A percentile compares a stretch with the other conserved stretches of the same genome.
Conservation (phyloP, 106 monocot genomes). For the Alisma plantagoaquatica region DNA sequence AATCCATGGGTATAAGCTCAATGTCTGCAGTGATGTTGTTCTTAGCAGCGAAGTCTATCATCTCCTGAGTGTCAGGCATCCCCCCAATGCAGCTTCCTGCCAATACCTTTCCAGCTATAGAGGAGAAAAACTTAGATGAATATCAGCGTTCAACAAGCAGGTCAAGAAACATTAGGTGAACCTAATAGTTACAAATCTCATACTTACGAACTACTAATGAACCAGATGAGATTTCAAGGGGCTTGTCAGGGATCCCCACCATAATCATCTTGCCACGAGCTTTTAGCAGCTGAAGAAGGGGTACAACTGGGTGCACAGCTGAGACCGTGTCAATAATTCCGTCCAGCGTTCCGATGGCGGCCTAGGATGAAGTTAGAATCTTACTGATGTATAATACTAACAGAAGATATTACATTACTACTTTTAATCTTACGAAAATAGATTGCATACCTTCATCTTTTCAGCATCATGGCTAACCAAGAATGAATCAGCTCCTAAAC, state of each 20-base stretch:
- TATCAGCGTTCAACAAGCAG: not conserved
- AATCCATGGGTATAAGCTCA: conserved; percentile 27
- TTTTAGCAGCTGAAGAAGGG: conserved; percentile 48
- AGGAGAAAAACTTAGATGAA: not conserved
- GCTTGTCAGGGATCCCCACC: conserved; percentile 56
- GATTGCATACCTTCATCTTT: conserved; percentile 3
- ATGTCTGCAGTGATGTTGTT: conserved; percentile 58
- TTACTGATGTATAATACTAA: not conserved
- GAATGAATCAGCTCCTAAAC: conserved; percentile 8
- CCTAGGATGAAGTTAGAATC: conserved; percentile 11
- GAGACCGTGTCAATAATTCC: conserved; percentile 25
- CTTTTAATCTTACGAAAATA: not conserved
- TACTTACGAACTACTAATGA: conserved; percentile 60
- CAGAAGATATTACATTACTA: too few species aligned
- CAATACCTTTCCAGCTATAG: not conserved
- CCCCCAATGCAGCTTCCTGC: conserved; percentile 49
- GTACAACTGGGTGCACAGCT: conserved; percentile 42
- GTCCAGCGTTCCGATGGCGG: conserved; percentile 30
- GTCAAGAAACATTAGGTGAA: not conserved
- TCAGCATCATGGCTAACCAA: conserved; percentile 4
- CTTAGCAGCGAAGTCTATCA: conserved; percentile 58
- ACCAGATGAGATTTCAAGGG: conserved; percentile 51
- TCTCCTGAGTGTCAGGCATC: conserved; percentile 75
- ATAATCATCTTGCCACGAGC: conserved; percentile 41
- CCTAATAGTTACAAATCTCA: not conserved